phyloP scores from a whole-genome alignment of 768 basidiomycete genomes.

The Leccinum obscurum region DNA sequence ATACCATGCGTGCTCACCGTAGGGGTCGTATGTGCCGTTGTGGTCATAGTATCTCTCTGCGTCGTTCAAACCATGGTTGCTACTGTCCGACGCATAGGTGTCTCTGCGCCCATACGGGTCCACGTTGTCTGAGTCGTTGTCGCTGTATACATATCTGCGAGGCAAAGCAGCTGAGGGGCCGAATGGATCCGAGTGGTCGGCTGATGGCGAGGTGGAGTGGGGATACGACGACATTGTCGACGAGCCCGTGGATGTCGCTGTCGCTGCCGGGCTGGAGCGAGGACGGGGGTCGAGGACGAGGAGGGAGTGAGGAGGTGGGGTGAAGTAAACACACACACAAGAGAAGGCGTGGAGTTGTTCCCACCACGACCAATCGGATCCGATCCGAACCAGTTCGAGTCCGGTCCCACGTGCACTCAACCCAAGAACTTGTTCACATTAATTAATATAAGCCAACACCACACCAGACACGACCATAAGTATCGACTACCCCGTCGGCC shows the following conservation, averaged over 20 bases:
- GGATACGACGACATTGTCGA: conserved; percentile 50
- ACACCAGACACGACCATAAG: background rate
- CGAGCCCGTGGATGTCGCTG: conserved; percentile 20
- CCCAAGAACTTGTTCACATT: background rate
- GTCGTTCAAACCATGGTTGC: conserved; percentile 51
- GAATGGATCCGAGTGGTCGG: conserved; percentile 71
- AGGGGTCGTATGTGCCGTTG: conserved; percentile 59
- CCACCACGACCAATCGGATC: conserved; percentile 24
- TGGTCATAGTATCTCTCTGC: conserved; percentile 62
- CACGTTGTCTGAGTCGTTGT: conserved; percentile 72
- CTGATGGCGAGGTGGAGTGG: conserved; percentile 56
- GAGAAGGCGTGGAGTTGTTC: conserved; percentile 24
- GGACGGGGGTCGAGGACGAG: conserved; percentile 1
- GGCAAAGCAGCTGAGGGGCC: conserved; percentile 38
- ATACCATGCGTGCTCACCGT: conserved; percentile 43
- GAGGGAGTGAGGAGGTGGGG: conserved; percentile 1
- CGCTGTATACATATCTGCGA: conserved; percentile 58
- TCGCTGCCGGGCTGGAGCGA: conserved; percentile 11
- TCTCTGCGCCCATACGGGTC: conserved; percentile 65
- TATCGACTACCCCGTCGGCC: conserved; percentile 13
- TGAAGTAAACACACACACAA: background rate
- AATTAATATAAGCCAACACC: background rate
- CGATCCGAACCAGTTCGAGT: conserved; percentile 23
- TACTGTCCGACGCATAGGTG: conserved; percentile 69
- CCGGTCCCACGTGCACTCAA: background rate